Percentiles rank a stretch among this genome's conserved stretches.
phyloP scores from a whole-genome alignment of 2,329 filamentous ascomycete genomes.

The Pseudopyrenochaeta lycopersici region DNA sequence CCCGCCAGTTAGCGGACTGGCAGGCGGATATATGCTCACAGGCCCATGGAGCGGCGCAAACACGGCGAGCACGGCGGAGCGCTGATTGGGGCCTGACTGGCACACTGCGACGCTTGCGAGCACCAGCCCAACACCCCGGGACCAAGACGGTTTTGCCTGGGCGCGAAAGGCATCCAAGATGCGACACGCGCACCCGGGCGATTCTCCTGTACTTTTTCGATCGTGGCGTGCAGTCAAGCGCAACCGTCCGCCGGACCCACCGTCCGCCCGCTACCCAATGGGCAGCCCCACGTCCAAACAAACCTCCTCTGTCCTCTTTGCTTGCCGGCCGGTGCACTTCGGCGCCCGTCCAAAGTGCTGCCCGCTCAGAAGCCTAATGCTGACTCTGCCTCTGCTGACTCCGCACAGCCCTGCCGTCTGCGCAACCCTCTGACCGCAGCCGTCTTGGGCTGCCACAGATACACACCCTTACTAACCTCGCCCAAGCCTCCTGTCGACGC shows the following conservation, averaged over 20 bases:
- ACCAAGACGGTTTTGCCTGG: conserved; percentile 2
- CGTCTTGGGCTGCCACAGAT: background rate
- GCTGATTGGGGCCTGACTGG: conserved; percentile 18
- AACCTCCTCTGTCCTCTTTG: too few relatives aligned
- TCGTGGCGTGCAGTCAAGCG: background rate
- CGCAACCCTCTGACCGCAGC: background rate
- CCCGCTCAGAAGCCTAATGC: too few relatives aligned
- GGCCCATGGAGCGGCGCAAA: conserved; percentile 16
- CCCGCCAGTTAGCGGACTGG: conserved; percentile 14
- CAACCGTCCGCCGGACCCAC: too few relatives aligned
- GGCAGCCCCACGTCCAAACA: background rate
- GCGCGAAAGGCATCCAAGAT: background rate
- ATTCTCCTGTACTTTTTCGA: conserved; percentile 8
- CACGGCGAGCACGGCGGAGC: conserved; percentile 2
- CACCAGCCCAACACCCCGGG: conserved; percentile 8
- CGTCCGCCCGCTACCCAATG: background rate
- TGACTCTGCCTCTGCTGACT: conserved; percentile 10
- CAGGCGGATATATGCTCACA: conserved; percentile 19
- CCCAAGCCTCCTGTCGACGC: background rate
- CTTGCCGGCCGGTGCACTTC: too few relatives aligned
- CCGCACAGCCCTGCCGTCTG: conserved; percentile 2
- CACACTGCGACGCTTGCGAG: conserved; percentile 4
- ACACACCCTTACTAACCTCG: background rate
- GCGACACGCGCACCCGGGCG: conserved; percentile 6
- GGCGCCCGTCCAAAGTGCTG: too few relatives aligned